Conservation (phyloP, 441 rosid genomes). For the Pelargonium citronellum region DNA sequence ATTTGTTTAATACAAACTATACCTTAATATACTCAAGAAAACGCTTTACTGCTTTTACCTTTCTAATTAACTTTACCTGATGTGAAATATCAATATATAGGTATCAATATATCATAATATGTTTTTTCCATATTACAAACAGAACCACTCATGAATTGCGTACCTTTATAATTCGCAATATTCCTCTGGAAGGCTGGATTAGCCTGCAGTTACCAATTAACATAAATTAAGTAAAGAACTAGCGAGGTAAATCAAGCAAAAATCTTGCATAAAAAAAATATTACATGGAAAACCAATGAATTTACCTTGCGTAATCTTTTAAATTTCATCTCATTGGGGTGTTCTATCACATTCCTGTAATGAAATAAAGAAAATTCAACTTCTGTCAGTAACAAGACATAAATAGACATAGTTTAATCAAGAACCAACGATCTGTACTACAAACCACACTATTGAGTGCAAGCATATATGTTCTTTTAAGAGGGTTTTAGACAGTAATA, state of each 20-base stretch:
- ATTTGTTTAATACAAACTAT: too few relatives aligned
- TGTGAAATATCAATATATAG: neutral
- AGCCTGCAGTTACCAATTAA: conserved; percentile 46
- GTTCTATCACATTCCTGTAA: conserved; percentile 70
- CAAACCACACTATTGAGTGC: neutral
- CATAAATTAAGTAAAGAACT: conserved; percentile 2
- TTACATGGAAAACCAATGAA: neutral
- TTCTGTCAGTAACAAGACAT: conserved; percentile 9
- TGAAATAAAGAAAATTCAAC: conserved; percentile 10
- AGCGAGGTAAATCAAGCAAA: conserved; percentile 12
- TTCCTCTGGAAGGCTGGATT: conserved; percentile 66
- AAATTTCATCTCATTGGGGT: conserved; percentile 66
- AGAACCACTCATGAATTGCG: conserved; percentile 1
- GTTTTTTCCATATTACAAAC: neutral
- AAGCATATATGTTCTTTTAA: conserved; percentile 6
- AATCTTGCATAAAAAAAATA: neutral
- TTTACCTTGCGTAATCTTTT: conserved; percentile 77
- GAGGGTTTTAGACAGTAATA: neutral
- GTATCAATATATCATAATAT: neutral
- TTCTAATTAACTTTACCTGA: neutral
- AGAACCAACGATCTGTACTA: neutral
- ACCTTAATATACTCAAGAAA: neutral
- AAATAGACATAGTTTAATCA: neutral
- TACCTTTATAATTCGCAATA: conserved; percentile 59
- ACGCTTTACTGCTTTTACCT: neutral